A percentile compares a stretch with the other conserved stretches of the same genome.
Conservation (phyloP, 805 yeast genomes). For the Middelhovenomyces tepae region DNA sequence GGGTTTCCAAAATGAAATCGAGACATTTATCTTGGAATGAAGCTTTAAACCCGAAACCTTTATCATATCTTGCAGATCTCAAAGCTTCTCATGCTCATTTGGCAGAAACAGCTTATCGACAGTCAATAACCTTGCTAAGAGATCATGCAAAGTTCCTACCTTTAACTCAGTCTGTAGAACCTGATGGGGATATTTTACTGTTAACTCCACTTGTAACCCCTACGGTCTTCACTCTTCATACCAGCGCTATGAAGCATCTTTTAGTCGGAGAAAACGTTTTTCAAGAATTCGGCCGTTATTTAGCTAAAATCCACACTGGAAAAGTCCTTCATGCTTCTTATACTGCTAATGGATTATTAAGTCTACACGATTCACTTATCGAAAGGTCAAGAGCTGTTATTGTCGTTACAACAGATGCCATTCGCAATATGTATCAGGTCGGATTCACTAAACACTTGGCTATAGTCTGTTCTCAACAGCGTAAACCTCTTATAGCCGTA, state of each 20-base stretch:
- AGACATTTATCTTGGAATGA: slow-evolving; percentile 38
- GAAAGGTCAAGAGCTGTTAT: slow-evolving; percentile 42
- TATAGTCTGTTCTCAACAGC: slow-evolving; percentile 40
- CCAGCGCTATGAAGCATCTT: slow-evolving; percentile 34
- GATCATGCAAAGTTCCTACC: slow-evolving; percentile 41
- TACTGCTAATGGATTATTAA: slow-evolving; percentile 43
- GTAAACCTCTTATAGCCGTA: slow-evolving; percentile 47
- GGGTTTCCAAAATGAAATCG: slow-evolving; percentile 38
- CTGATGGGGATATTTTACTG: slow-evolving; percentile 24
- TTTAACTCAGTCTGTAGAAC: slow-evolving; percentile 33
- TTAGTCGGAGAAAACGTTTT: slow-evolving; percentile 32
- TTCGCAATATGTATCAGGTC: slow-evolving; percentile 52
- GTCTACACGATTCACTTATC: slow-evolving; percentile 45
- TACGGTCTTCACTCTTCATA: slow-evolving; percentile 34
- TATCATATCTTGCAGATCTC: slow-evolving; percentile 18
- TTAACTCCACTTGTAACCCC: slow-evolving; percentile 31
- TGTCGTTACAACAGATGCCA: slow-evolving; percentile 42
- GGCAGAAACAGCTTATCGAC: slow-evolving; percentile 39
- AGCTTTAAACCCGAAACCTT: slow-evolving; percentile 30
- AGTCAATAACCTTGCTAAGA: slow-evolving; percentile 45
- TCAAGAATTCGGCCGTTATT: slow-evolving; percentile 38
- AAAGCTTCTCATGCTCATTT: slow-evolving; percentile 38
- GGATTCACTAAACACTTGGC: slow-evolving; percentile 52
- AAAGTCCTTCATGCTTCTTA: slow-evolving; percentile 50
- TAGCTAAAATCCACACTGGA: slow-evolving; percentile 36